Base-by-base conservation (phyloP, 2,329 filamentous ascomycete genomes). In the Ascochyta koolunga region DNA sequence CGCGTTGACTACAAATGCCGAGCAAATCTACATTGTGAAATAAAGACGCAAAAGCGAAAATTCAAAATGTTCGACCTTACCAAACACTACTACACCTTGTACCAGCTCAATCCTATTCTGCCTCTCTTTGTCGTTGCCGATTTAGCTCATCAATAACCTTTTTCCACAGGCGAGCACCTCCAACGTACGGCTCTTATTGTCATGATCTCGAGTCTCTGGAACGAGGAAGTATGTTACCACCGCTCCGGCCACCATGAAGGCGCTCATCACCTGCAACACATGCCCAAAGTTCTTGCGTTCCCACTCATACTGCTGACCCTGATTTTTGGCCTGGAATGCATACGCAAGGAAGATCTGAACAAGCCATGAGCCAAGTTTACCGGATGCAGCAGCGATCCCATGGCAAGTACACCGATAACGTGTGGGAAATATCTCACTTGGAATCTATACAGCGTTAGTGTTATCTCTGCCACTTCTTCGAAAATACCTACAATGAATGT, bases 401-500 rank as follows among this genome's bases (percentile, higher is more conserved):
- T 84, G 80, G 54, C 78, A 81, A 1, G 79, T 81, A 46, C 77
- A 81, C 16, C 82, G 77, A 61, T 83, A 84, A 16, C 79, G 75
- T 0, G 82, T 84, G 3, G 82, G 82, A 58, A 84, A 85, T 45
- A 83, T 76, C 57, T 84, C 82, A 11, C 81, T 81, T n/a, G 82
- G 79, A 32, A 84, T 80, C 62, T 80, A 77, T 2, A 76, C 76
- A 6, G 72, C 77, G 31, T 76, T 76, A 58, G 71, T 72, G 41
- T 76, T 77, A 10, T 11, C 9, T 4, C 4, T 27, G 25, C 10
- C 29, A 74, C 10, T 22, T 74, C 18, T 72, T 40, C 24, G 18
- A 25, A 35, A 21, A 56, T 43, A 60, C 64, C 62, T 61, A 69
- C 63, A 38, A 75, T 73, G 48, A 74, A 75, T 3, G 72, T 74